These are phyloP conservation scores for Zygotorulaspora sp. DNA, from an alignment of 805 yeast species.

Conservation along the genomic window DNA sequence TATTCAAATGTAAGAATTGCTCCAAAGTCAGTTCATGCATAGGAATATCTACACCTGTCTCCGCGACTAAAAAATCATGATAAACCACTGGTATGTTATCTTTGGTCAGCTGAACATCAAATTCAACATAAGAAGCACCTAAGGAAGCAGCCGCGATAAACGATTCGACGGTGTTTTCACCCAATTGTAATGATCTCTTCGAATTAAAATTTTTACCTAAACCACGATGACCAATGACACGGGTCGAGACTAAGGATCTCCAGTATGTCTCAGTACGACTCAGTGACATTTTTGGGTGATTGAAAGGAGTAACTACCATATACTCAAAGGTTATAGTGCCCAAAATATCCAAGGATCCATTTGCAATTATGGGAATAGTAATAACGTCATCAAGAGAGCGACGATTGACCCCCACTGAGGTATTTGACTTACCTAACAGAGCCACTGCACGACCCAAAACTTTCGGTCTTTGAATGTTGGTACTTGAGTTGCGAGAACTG, in stretches of 20 bases:
- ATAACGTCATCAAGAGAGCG: conserved; percentile 61
- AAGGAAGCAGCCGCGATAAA: conserved; percentile 93
- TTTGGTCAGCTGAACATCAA: conserved; percentile 92
- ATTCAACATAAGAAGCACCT: conserved; percentile 95
- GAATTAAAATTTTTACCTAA: conserved; percentile 78
- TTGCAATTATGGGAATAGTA: conserved; percentile 73
- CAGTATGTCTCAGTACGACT: conserved; percentile 65
- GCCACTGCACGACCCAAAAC: conserved; percentile 85
- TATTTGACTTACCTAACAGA: conserved; percentile 52
- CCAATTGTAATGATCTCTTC: conserved; percentile 77
- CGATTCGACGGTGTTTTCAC: conserved; percentile 92
- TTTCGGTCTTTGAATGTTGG: conserved; percentile 27
- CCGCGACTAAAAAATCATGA: conserved; percentile 92
- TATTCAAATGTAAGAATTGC: conserved; percentile 64
- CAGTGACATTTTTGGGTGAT: conserved; percentile 23
- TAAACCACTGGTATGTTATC: conserved; percentile 89
- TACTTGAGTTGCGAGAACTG: conserved; percentile 3
- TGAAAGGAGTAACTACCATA: conserved; percentile 65
- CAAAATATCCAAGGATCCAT: conserved; percentile 63
- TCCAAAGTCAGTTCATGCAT: conserved; percentile 90
- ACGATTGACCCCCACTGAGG: conserved; percentile 63
- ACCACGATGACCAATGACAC: conserved; percentile 96
- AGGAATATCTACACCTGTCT: conserved; percentile 92
- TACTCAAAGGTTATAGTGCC: conserved; percentile 78
- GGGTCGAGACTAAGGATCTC: conserved; percentile 81